Percentiles rank a stretch among this genome's conserved stretches.
phyloP scores from a whole-genome alignment of 2,329 filamentous ascomycete genomes.

The Colletotrichum australisinense region DNA sequence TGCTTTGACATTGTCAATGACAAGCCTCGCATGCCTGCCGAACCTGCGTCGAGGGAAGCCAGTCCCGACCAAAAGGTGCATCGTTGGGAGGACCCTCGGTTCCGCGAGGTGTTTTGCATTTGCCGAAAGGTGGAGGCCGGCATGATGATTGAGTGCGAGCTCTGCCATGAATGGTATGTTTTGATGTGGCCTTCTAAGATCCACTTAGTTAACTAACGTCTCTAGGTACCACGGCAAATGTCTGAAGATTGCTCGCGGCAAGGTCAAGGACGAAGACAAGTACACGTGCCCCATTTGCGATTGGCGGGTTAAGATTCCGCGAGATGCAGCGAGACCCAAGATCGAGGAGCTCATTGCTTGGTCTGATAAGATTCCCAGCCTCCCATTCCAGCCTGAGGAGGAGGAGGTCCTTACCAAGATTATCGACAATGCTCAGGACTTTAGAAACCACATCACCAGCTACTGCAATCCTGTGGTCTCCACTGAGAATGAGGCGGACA shows the following conservation, averaged over 20 bases:
- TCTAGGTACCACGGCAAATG: slow-evolving; percentile 96
- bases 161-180: slow-evolving; percentile 94
- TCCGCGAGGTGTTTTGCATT: slow-evolving; percentile 92
- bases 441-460: slow-evolving; percentile 82
- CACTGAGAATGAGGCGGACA: slow-evolving; percentile 87
- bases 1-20: slow-evolving; percentile 91
- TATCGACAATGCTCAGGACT: slow-evolving; percentile 84
- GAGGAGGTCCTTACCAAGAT: slow-evolving; percentile 89
- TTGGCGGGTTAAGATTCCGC: slow-evolving; percentile 95
- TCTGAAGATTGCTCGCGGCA: slow-evolving; percentile 95
- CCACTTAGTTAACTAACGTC: not conserved
- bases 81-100: slow-evolving; percentile 71
- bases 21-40: slow-evolving; percentile 88
- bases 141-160: slow-evolving; percentile 99
- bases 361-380: slow-evolving; percentile 81
- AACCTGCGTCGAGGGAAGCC: slow-evolving; percentile 89
- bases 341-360: slow-evolving; percentile 88
- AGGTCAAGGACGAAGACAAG: slow-evolving; percentile 98
- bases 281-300: slow-evolving; percentile 99
- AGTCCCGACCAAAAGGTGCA: slow-evolving; percentile 63
- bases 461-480: slow-evolving; percentile 86
- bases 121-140: slow-evolving; percentile 93
- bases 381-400: slow-evolving; percentile 97
- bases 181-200: slow-evolving; percentile 15
- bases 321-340: slow-evolving; percentile 94